These are phyloP conservation scores for Lentinula lateritia DNA, from an alignment of 768 basidiomycete species.

Conservation along the genomic window DNA sequence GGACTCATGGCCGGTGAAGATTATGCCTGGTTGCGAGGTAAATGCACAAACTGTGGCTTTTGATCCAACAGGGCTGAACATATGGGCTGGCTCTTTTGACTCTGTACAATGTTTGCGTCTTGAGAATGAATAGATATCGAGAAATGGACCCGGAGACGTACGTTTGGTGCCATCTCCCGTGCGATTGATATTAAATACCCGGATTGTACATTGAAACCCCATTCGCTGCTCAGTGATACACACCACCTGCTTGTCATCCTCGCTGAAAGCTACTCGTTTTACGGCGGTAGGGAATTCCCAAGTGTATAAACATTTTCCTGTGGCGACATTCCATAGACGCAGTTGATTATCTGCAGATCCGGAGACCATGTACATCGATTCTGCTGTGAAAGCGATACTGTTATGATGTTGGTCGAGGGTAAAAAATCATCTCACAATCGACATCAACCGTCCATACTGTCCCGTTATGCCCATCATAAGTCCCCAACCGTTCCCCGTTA, in stretches of 20 bases:
- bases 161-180: conserved; percentile 79
- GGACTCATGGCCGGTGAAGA: conserved; percentile 94
- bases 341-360: conserved; percentile 94
- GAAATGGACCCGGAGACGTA: conserved; percentile 33
- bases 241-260: conserved; percentile 76
- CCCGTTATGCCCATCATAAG: conserved; percentile 95
- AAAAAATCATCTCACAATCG: conserved; percentile 63
- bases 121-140: not conserved
- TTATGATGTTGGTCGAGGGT: conserved; percentile 12
- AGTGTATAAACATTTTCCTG: conserved; percentile 86
- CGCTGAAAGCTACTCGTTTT: conserved; percentile 90
- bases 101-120: conserved; percentile 39
- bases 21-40: conserved; percentile 66
- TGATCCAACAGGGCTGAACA: conserved; percentile 87
- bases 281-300: conserved; percentile 99
- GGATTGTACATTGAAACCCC: conserved; percentile 87
- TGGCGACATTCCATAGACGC: conserved; percentile 83
- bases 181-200: conserved; percentile 83
- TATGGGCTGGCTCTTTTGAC: conserved; percentile 62
- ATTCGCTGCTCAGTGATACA: conserved; percentile 97
- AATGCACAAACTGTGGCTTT: conserved; percentile 98
- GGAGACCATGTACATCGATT: conserved; percentile 82
- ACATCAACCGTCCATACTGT: conserved; percentile 95
- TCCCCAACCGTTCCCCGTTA: conserved; percentile 95
- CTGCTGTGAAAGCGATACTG: conserved; percentile 36